phyloP scores from a whole-genome alignment of 306 rosid species.

The Datisca glomerata region DNA sequence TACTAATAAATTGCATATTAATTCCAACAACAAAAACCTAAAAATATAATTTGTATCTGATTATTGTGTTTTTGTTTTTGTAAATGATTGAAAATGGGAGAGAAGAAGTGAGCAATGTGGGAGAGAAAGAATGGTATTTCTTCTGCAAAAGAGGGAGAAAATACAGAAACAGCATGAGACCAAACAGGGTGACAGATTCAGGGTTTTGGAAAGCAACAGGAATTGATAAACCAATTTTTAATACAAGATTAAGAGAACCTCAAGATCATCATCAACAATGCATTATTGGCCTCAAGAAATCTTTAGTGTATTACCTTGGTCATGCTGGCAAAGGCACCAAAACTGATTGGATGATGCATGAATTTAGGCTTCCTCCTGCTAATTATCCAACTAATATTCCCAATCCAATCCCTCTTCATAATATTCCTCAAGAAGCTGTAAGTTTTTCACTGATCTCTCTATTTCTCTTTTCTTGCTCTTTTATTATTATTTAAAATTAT shows the following conservation, averaged over 20 bases:
- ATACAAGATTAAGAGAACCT: conserved; percentile 28
- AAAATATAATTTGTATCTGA: no score
- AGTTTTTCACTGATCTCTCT: conserved; percentile 21
- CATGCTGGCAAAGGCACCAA: conserved; percentile 90
- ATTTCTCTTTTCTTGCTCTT: no score
- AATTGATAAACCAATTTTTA: conserved; percentile 53
- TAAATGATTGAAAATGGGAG: not conserved
- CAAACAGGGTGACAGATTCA: conserved; percentile 73
- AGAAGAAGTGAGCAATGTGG: conserved; percentile 29
- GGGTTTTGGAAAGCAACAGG: conserved; percentile 99
- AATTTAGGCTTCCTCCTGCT: conserved; percentile 90
- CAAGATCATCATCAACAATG: conserved; percentile 16
- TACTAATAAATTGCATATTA: no score
- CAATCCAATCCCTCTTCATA: conserved; percentile 9
- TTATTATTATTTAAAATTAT: no score
- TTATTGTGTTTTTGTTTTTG: conserved; percentile 2
- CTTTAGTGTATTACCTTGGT: conserved; percentile 77
- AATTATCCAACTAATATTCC: conserved; percentile 2
- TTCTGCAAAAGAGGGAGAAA: conserved; percentile 88
- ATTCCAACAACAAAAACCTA: no score
- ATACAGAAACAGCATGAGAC: conserved; percentile 78
- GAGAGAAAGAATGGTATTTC: conserved; percentile 69
- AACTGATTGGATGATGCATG: conserved; percentile 99
- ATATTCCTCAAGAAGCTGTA: conserved; percentile 57
- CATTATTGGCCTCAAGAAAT: conserved; percentile 83